Evolutionary conservation across 2,329 filamentous ascomycete species (phyloP).

Genomic region (Aspergillus fumigatus): DNA sequence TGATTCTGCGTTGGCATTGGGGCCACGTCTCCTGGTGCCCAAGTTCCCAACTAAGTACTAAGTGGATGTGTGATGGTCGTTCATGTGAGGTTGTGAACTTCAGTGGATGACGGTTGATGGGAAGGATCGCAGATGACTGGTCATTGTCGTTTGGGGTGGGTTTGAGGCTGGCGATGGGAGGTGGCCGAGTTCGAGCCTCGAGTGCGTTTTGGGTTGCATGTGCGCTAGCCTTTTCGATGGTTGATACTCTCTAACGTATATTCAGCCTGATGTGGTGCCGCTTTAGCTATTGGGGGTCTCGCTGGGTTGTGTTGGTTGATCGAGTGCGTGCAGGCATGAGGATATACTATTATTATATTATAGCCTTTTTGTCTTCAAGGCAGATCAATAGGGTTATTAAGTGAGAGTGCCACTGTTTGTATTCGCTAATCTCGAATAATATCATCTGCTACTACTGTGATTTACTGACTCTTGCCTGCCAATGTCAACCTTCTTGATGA

Average conservation of each 20-base stretch:
- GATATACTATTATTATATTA: not conserved
- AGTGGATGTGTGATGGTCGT: no score
- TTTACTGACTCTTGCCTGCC: no score
- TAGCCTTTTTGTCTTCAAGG: no score
- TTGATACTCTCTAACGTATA: not conserved
- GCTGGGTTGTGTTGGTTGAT: not conserved
- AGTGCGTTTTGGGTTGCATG: not conserved
- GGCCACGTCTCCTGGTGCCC: not conserved
- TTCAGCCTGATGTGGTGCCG: not conserved
- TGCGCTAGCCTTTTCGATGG: not conserved
- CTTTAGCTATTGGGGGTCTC: not conserved
- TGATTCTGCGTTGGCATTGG: not conserved
- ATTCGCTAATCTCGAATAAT: no score
- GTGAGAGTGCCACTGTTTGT: no score
- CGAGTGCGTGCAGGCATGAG: not conserved
- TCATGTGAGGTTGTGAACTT: not conserved
- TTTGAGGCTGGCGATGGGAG: not conserved
- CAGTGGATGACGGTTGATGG: not conserved
- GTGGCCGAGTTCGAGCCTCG: no score
- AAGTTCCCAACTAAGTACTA: no score
- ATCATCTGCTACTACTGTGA: no score
- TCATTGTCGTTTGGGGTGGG: not conserved
- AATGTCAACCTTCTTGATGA: no score
- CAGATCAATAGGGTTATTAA: no score
- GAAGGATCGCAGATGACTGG: not conserved